These are phyloP conservation scores for Perilla frutescens DNA, from an alignment of 257 asterid species.

Conservation along the genomic window DNA sequence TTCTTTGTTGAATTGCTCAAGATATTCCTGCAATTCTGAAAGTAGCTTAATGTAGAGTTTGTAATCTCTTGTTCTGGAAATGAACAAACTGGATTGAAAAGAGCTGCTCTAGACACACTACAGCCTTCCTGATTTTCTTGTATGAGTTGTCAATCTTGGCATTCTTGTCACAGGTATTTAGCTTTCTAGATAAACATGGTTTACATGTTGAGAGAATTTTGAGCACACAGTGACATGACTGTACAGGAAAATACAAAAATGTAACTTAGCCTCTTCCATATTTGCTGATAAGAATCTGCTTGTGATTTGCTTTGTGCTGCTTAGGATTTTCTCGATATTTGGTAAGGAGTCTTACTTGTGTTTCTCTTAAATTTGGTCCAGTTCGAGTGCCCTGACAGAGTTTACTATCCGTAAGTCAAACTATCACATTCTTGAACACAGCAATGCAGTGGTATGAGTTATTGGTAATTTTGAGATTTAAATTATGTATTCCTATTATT, in stretches of 20 bases:
- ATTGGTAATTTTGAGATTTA: slow-evolving; percentile 15
- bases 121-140: background rate
- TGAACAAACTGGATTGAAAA: too few species aligned
- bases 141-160: slow-evolving; percentile 10
- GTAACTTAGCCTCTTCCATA: background rate
- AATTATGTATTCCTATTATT: background rate
- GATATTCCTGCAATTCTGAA: background rate
- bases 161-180: background rate
- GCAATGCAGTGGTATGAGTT: slow-evolving; percentile 27
- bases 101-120: background rate
- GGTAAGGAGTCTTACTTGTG: slow-evolving; percentile 34
- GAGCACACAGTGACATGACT: background rate
- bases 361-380: slow-evolving; percentile 52
- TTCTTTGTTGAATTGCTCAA: background rate
- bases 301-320: background rate
- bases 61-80: background rate
- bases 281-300: slow-evolving; percentile 2
- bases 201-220: background rate
- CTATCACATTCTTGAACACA: slow-evolving; percentile 32
- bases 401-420: slow-evolving; percentile 86
- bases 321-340: slow-evolving; percentile 4
- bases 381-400: slow-evolving; percentile 56
- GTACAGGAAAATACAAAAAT: background rate
- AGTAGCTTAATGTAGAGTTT: background rate
- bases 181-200: background rate